phyloP scores from a whole-genome alignment of 2,329 filamentous ascomycete genomes.

The Leptographium procerum region DNA sequence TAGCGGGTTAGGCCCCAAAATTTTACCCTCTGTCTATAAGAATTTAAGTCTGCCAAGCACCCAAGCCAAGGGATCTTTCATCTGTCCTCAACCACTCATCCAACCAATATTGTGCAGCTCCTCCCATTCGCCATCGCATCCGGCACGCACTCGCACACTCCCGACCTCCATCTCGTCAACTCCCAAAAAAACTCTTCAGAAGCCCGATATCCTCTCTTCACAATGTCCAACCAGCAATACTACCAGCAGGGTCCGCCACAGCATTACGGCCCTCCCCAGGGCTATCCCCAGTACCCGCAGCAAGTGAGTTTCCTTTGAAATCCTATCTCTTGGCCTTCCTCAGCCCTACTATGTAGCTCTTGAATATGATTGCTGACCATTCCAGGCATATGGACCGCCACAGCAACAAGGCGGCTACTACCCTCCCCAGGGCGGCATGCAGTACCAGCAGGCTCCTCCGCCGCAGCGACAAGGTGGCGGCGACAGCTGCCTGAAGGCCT shows the following conservation, averaged over 20 bases:
- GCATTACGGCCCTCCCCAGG: conserved; percentile 15
- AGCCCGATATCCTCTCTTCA: no score
- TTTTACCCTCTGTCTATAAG: background rate
- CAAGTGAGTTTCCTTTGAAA: conserved; percentile 22
- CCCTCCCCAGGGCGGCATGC: conserved; percentile 29
- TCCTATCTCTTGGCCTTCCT: background rate
- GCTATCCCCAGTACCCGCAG: conserved; percentile 31
- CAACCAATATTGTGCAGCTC: background rate
- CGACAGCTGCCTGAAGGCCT: conserved; percentile 27
- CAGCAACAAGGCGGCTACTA: conserved; percentile 25
- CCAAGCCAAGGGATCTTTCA: background rate
- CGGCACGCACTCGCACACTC: background rate
- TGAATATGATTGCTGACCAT: background rate
- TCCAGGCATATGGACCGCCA: conserved; percentile 26
- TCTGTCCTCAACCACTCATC: background rate
- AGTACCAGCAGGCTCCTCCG: conserved; percentile 32
- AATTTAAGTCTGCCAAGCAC: background rate
- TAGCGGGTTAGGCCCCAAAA: no score
- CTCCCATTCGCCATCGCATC: background rate
- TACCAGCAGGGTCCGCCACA: conserved; percentile 24
- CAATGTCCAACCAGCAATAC: conserved; percentile 23
- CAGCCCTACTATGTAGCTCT: conserved; percentile 2
- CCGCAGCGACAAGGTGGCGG: conserved; percentile 23
- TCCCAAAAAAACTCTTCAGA: no score
- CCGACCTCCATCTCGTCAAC: background rate